Conservation (phyloP, 805 yeast species). For the Ogataea henricii region DNA sequence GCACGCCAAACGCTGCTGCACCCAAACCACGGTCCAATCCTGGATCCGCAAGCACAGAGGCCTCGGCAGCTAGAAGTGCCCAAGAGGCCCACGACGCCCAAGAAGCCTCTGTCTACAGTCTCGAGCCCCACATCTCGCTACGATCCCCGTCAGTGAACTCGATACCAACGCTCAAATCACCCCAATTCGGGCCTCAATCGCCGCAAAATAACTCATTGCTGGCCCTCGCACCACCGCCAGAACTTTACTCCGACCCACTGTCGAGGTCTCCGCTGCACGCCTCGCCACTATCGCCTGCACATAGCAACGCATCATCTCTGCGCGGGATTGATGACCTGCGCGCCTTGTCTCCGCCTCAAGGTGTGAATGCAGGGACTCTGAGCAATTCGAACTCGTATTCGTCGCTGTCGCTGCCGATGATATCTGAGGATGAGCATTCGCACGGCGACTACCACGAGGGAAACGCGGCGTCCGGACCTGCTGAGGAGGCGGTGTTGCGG, state of each 20-base stretch:
- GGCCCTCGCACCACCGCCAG: conserved; percentile 12
- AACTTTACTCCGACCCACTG: conserved; percentile 12
- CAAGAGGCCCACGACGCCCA: neutral
- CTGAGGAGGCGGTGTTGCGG: neutral
- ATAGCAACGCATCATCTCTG: conserved; percentile 11
- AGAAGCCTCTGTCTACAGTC: neutral
- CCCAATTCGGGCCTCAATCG: conserved; percentile 8
- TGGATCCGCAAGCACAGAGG: neutral
- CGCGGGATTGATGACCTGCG: conserved; percentile 9
- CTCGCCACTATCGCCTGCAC: conserved; percentile 15
- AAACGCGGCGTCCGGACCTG: neutral
- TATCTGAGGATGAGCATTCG: conserved; percentile 23
- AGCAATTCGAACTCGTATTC: conserved; percentile 21
- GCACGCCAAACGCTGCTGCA: neutral
- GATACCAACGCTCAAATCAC: conserved; percentile 15
- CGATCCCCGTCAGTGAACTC: conserved; percentile 8
- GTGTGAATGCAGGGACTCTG: conserved; percentile 3
- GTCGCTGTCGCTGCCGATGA: conserved; percentile 23
- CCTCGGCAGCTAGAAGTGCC: neutral
- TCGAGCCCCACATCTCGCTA: neutral
- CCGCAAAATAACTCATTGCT: neutral
- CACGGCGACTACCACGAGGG: conserved; percentile 1
- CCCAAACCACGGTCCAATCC: neutral
- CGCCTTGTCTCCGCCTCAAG: conserved; percentile 12
- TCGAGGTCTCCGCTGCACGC: conserved; percentile 12